These are phyloP conservation scores for Aquilaria yunnanensis DNA, from an alignment of 345 rosid species.

Conservation along the genomic window DNA sequence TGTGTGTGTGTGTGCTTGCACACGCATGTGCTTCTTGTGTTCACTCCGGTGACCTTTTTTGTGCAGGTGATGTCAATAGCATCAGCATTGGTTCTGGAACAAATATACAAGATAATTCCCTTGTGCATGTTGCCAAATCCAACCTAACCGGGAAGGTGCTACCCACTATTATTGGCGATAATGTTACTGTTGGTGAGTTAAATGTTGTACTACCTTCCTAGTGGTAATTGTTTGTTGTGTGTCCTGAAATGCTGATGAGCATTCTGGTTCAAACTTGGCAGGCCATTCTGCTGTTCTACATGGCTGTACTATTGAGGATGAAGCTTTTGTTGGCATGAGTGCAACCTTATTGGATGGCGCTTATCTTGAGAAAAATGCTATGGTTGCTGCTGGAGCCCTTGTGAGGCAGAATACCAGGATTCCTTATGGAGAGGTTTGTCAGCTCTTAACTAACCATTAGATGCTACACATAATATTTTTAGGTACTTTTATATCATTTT, in stretches of 20 bases:
- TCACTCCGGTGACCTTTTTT: neutral
- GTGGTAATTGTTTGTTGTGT: neutral
- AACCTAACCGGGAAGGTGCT: slow-evolving; percentile 77
- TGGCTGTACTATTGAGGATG: slow-evolving; percentile 87
- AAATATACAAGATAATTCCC: slow-evolving; percentile 73
- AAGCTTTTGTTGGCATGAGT: slow-evolving; percentile 79
- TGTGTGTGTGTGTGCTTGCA: neutral
- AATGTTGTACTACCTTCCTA: neutral
- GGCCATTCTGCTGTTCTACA: slow-evolving; percentile 86
- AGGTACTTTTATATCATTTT: neutral
- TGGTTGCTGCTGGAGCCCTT: slow-evolving; percentile 94
- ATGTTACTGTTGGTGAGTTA: slow-evolving; percentile 66
- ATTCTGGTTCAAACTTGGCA: slow-evolving; percentile 22
- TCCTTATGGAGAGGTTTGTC: slow-evolving; percentile 76
- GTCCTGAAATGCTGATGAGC: slow-evolving; percentile 9
- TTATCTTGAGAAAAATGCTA: slow-evolving; percentile 81
- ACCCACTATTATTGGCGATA: slow-evolving; percentile 69
- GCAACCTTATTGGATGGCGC: slow-evolving; percentile 83
- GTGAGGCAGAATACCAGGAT: slow-evolving; percentile 83
- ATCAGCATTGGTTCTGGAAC: slow-evolving; percentile 72
- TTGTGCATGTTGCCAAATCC: slow-evolving; percentile 81
- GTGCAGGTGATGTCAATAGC: slow-evolving; percentile 71
- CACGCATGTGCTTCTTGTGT: neutral
- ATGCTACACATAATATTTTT: neutral
- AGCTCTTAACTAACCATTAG: slow-evolving; percentile 2